Evolutionary conservation across 192 early-diverging fungal species (phyloP).

Genomic region (Gamsiella multidivaricata): DNA sequence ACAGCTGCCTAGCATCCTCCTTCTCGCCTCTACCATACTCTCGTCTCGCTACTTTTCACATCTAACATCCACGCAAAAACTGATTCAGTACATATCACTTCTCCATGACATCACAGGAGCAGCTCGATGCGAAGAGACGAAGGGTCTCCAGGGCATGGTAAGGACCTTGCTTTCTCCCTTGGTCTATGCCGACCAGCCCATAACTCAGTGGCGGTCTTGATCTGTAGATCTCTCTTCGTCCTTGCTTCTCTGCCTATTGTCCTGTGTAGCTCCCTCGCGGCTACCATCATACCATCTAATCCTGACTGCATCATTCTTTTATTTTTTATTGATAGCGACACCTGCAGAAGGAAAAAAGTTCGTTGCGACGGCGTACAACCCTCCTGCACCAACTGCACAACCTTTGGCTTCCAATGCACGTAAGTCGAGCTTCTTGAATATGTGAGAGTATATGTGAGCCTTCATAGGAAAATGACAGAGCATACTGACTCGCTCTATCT

Average conservation of each 20-base stretch:
- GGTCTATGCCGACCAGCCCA: too few relatives aligned
- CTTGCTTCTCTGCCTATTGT: too few relatives aligned
- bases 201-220: too few relatives aligned
- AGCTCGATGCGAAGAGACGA: constrained; percentile 48
- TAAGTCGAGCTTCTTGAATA: constrained; percentile 35
- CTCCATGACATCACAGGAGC: constrained; percentile 39
- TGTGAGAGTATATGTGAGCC: too few relatives aligned
- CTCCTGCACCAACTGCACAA: constrained; percentile 55
- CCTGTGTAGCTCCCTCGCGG: too few relatives aligned
- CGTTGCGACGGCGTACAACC: constrained; percentile 59
- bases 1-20: too few relatives aligned
- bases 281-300: too few relatives aligned
- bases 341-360: constrained; percentile 60
- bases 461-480: constrained; percentile 6
- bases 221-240: too few relatives aligned
- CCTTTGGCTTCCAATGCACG: constrained; percentile 59
- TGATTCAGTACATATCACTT: too few relatives aligned
- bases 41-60: not conserved
- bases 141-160: constrained; percentile 52
- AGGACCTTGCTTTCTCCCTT: not conserved
- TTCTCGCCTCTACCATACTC: not conserved
- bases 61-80: not conserved
- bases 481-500: not conserved
- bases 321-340: constrained; percentile 44
- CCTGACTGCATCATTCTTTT: not conserved